Base-by-base conservation (phyloP, 331 rosid genomes). In the Acacia pycnantha region DNA sequence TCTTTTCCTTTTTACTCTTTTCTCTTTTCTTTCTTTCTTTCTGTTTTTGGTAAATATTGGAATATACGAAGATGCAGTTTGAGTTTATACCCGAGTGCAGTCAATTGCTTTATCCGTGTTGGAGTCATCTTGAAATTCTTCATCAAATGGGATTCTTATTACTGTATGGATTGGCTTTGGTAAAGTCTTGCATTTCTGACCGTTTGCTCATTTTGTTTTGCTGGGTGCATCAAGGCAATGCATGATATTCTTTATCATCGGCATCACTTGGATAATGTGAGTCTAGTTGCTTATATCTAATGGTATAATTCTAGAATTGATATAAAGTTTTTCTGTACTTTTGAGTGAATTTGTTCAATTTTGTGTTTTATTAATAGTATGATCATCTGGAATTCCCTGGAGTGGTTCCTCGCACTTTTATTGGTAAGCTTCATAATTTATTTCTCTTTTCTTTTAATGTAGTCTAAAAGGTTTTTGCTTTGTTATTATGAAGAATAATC, bases 361-460 rank as follows among this genome's bases (percentile, higher is more conserved):
- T 71, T 0, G 18, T 31, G 50, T 77, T 69, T 85, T 40, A 44
- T 74, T 68, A 10, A 46, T 64, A 95, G 98, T 95, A 93, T 86
- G 99, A 95, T 85, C 99, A 95, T 88, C 81, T 93, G 88, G 99
- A 92, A 83, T 95, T 95, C 67, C 92, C 98, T 15, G 98, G 99
- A 6, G 98, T 93, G 21, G 98, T 93, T 86, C 97, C 98, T 84
- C 98, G 98, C 73, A 93, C 97, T 76, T 92, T 95, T 74, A 76
- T 92, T 2, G 99, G 99, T 93, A 87, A 76, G 84, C 58, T 77
- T 86, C 62, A 48, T 22, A 75, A 31, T 27, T 78, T 26, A 33
- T 26, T 27, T 59, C 24, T 46, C 2, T 70, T 40, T 59, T 26
- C 26, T 46, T 59, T 58, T 48, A 2, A 15, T 70, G 22, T 43